phyloP scores from a whole-genome alignment of 176 grass and related monocot species.

The Themeda triandra region DNA sequence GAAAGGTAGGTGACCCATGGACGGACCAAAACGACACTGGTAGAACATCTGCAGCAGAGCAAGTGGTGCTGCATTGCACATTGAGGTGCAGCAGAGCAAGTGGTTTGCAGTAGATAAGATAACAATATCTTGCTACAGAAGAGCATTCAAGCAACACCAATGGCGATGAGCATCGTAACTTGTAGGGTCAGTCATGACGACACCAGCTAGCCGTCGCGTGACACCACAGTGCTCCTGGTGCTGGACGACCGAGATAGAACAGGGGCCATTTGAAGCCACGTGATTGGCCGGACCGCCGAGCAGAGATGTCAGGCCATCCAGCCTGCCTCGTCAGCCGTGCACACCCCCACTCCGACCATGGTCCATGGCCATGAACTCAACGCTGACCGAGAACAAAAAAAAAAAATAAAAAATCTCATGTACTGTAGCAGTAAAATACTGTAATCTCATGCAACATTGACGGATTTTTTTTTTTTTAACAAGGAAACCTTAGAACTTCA shows the following conservation, averaged over 20 bases:
- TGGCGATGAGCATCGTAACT: neutral
- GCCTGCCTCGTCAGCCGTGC: neutral
- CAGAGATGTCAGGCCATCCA: neutral
- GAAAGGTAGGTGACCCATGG: too few species aligned
- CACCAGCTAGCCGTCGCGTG: neutral
- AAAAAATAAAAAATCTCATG: too few species aligned
- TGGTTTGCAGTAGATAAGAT: neutral
- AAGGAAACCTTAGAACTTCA: too few species aligned
- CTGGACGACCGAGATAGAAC: neutral
- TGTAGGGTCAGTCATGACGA: neutral
- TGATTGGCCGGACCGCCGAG: neutral
- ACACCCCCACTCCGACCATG: neutral
- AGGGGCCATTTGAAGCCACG: neutral
- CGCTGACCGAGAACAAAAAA: neutral
- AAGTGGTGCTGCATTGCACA: neutral
- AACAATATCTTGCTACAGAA: neutral
- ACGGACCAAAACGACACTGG: too few species aligned
- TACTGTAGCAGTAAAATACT: too few species aligned
- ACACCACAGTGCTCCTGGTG: neutral
- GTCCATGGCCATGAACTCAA: neutral
- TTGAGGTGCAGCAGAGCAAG: too few species aligned
- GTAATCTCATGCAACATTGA: too few species aligned
- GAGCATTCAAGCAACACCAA: neutral
- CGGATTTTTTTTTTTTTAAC: too few species aligned
- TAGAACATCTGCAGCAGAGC: neutral